Evolutionary conservation across 108 stramenopile genomes (phyloP), one percentile per base, ranked within the genome.

Genomic region (Parietichytrium sp.): DNA sequence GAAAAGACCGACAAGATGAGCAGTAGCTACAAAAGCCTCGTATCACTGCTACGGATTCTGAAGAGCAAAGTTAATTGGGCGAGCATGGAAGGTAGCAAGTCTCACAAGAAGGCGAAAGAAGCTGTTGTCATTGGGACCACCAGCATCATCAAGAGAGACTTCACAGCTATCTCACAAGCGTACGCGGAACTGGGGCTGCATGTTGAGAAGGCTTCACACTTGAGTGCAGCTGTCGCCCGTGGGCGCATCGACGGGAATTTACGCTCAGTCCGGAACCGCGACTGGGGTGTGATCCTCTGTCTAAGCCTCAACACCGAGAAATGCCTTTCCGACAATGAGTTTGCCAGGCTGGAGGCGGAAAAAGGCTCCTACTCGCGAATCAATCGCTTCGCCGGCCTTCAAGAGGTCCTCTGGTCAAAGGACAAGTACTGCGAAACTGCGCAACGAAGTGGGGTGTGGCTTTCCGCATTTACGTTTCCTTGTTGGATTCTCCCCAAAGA

Each of bases 401-500:
- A 72, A 72, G 61, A 72, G 3, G 61, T 72, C 10, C 61, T 72
- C 61, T 72, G 61, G 61, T 72, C 61, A 16, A 72, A 72, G 61
- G 61, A 72, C 42, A 36, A 20, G 42, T 72, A 72, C 61, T 72
- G 61, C 61, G 20, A n/a, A 8, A 72, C 61, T 6, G 42, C 45
- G 0, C 36, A 72, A 2, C 61, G 61, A 6, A 72, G 61, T 25
- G 61, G 61, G 6, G 42, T 10, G 16, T 72, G 61, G 61, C 38
- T 72, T 7, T 42, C 61, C 10, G 33, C 61, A n/a, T 72, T 23
- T 25, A 72, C 61, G 8, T 72, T 72, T 45, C 20, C 61, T 16
- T 72, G 61, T 25, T 72, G 61, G 61, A n/a, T 72, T 25, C 61
- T 72, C 20, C 61, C 61, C 61, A 25, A 33, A 12, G 61, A 72